A percentile compares a stretch with the other conserved stretches of the same genome.
Evolutionary conservation across 805 yeast species (phyloP).

Genomic region (Hagleromyces aurorensis): DNA sequence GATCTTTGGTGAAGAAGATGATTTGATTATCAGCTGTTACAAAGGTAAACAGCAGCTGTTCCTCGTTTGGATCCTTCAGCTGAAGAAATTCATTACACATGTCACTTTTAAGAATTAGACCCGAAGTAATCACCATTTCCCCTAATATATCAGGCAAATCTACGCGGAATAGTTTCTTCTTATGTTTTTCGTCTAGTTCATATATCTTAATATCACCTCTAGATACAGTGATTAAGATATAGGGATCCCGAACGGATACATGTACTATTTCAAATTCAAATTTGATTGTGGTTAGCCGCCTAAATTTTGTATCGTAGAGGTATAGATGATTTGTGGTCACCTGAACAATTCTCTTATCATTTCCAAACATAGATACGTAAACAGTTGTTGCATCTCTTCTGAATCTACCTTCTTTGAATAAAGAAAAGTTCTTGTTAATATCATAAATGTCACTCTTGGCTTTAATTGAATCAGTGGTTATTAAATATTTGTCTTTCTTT

Average conservation of each 20-base stretch:
- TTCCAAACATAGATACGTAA: slow-evolving; percentile 52
- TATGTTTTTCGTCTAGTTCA: slow-evolving; percentile 35
- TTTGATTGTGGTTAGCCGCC: slow-evolving; percentile 41
- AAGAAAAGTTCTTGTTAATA: slow-evolving; percentile 52
- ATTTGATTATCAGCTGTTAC: slow-evolving; percentile 74
- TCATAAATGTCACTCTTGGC: slow-evolving; percentile 62
- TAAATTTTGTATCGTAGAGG: slow-evolving; percentile 56
- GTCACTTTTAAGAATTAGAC: slow-evolving; percentile 49
- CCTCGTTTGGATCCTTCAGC: slow-evolving; percentile 17
- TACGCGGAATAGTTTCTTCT: slow-evolving; percentile 31
- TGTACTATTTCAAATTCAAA: slow-evolving; percentile 56
- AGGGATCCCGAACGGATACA: slow-evolving; percentile 55
- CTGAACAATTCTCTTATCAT: slow-evolving; percentile 58
- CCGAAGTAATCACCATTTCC: slow-evolving; percentile 57
- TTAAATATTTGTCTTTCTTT: slow-evolving; percentile 46
- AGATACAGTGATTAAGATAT: slow-evolving; percentile 52
- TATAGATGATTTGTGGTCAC: slow-evolving; percentile 59
- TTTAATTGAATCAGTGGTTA: slow-evolving; percentile 62
- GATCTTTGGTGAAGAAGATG: slow-evolving; percentile 51
- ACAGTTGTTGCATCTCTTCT: slow-evolving; percentile 57
- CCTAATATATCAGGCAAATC: slow-evolving; percentile 31
- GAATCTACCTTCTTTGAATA: slow-evolving; percentile 54
- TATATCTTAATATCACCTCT: slow-evolving; percentile 64
- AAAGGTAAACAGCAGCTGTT: slow-evolving; percentile 44
- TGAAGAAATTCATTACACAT: slow-evolving; percentile 37